Percentiles rank a stretch among this genome's conserved stretches.
Evolutionary conservation across 1,284 basidiomycete genomes (phyloP).

Genomic region (Ustilago esculenta): DNA sequence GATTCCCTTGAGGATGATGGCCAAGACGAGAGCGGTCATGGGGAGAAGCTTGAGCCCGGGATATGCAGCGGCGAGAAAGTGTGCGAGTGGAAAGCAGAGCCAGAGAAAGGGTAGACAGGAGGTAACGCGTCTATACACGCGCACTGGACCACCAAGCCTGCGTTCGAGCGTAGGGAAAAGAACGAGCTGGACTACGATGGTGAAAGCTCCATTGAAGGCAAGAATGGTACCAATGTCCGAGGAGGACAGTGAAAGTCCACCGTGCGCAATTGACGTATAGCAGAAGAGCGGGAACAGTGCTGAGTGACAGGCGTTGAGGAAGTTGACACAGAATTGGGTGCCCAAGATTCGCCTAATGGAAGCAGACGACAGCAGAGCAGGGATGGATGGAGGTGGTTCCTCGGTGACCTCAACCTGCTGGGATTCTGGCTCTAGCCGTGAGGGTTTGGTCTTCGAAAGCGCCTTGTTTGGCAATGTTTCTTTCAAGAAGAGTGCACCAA

Average conservation of each 20-base stretch:
- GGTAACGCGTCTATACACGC: constrained; percentile 34
- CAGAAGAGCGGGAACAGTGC: constrained; percentile 55
- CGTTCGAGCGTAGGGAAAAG: constrained; percentile 48
- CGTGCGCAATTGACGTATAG: constrained; percentile 37
- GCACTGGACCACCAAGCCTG: constrained; percentile 33
- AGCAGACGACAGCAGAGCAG: constrained; percentile 13
- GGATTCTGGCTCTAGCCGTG: background rate
- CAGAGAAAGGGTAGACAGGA: constrained; percentile 38
- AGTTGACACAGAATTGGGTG: constrained; percentile 49
- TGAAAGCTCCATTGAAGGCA: constrained; percentile 44
- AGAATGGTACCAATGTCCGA: constrained; percentile 49
- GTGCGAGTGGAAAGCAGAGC: constrained; percentile 49
- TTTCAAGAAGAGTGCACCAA: constrained; percentile 65
- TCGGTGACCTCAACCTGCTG: background rate
- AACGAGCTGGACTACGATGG: constrained; percentile 49
- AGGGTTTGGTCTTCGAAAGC: background rate
- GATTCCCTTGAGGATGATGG: constrained; percentile 32
- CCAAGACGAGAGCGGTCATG: constrained; percentile 6
- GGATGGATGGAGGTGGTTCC: constrained; percentile 17
- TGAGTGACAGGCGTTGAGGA: constrained; percentile 49
- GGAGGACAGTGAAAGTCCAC: constrained; percentile 41
- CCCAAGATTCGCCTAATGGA: constrained; percentile 48
- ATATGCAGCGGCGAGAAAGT: constrained; percentile 16
- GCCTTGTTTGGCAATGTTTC: constrained; percentile 60
- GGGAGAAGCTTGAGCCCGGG: constrained; percentile 9